Conservation (phyloP, 768 basidiomycete genomes). For the Tulasnella sp. region DNA sequence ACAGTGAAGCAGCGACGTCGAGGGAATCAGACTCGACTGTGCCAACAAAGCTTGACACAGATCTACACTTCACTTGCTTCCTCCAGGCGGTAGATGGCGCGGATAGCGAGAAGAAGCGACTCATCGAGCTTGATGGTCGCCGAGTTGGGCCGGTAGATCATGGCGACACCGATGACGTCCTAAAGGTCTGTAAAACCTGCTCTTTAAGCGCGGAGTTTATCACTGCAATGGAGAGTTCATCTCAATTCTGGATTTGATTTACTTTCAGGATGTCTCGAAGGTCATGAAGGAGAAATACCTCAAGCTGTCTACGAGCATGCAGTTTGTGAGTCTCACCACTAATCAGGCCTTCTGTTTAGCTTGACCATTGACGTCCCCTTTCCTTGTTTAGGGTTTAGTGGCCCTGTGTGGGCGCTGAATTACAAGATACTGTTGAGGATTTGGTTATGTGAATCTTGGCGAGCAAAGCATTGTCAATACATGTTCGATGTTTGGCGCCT, state of each 20-base stretch:
- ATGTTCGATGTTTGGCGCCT: no score
- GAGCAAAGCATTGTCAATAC: no score
- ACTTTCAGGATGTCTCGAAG: slow-evolving; percentile 62
- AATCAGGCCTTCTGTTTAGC: background rate
- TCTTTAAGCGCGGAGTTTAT: no score
- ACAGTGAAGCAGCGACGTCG: slow-evolving; percentile 52
- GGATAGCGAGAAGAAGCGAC: slow-evolving; percentile 28
- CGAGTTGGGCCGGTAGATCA: slow-evolving; percentile 72
- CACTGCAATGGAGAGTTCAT: no score
- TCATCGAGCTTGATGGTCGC: slow-evolving; percentile 80
- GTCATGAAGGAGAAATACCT: slow-evolving; percentile 54
- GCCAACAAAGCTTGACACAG: slow-evolving; percentile 53
- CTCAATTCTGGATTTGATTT: no score
- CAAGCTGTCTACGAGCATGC: slow-evolving; percentile 39
- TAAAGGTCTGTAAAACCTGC: slow-evolving; percentile 31
- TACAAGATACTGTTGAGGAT: no score
- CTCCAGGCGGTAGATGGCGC: slow-evolving; percentile 44
- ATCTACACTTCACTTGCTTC: slow-evolving; percentile 84
- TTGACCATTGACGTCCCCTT: background rate
- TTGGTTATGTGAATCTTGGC: no score
- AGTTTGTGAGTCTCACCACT: slow-evolving; percentile 32
- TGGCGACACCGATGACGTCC: slow-evolving; percentile 48
- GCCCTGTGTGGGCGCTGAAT: slow-evolving; percentile 1
- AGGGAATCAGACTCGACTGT: slow-evolving; percentile 52
- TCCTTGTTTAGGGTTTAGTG: background rate